Percentiles rank a stretch among this genome's conserved stretches.
Conservation (phyloP, 805 yeast species). For the Candida parachauliodes region DNA sequence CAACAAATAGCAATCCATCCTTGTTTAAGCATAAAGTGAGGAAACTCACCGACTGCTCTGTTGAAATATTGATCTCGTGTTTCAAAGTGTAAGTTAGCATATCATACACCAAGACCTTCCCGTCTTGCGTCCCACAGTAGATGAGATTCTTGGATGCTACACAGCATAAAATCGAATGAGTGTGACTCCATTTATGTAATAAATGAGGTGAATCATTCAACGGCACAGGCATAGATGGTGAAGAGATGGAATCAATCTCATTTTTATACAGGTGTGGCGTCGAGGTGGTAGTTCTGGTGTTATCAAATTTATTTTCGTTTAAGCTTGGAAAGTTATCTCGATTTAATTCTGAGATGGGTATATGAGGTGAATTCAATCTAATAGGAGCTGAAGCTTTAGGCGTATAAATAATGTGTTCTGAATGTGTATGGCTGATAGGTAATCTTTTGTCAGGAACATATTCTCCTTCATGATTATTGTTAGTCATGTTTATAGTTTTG, state of each 20-base stretch:
- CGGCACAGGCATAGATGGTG: constrained; percentile 8
- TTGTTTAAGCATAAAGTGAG: constrained; percentile 58
- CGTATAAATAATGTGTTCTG: constrained; percentile 10
- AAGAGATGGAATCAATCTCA: constrained; percentile 2
- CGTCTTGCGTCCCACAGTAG: constrained; percentile 90
- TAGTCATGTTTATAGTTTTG: neutral
- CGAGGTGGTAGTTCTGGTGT: constrained; percentile 3
- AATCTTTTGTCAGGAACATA: constrained; percentile 20
- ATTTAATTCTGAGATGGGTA: constrained; percentile 12
- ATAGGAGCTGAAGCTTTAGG: constrained; percentile 16
- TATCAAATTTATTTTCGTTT: neutral
- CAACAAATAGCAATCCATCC: constrained; percentile 68
- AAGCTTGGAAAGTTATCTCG: neutral
- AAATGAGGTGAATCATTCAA: constrained; percentile 18
- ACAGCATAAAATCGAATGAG: constrained; percentile 69
- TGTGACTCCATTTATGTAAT: constrained; percentile 74
- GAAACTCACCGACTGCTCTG: constrained; percentile 72
- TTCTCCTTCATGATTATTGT: constrained; percentile 32
- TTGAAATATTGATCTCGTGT: constrained; percentile 34
- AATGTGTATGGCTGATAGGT: constrained; percentile 17
- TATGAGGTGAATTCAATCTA: constrained; percentile 20
- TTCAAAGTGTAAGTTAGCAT: constrained; percentile 51
- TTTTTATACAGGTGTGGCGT: constrained; percentile 4
- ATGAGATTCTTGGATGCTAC: constrained; percentile 56
- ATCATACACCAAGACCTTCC: constrained; percentile 70